Conservation (phyloP, 1,284 basidiomycete species). For the Rhodotorula sp. region DNA sequence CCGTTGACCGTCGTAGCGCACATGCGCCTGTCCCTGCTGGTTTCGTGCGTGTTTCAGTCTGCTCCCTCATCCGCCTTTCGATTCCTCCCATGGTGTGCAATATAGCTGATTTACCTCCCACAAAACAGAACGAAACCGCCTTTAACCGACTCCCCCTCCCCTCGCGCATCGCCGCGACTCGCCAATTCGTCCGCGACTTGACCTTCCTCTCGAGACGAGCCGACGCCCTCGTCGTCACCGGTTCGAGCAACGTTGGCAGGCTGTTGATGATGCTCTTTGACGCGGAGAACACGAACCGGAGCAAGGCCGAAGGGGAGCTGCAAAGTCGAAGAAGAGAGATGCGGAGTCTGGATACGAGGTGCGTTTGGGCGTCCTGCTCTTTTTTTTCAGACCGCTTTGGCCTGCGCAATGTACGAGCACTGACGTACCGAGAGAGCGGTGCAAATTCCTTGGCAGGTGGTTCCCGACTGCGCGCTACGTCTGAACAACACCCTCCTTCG, state of each 20-base stretch:
- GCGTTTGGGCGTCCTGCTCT: not conserved
- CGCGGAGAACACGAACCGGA: not conserved
- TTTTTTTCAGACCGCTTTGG: no score
- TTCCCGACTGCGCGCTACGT: conserved; percentile 37
- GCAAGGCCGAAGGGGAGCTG: conserved; percentile 4
- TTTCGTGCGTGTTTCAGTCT: not conserved
- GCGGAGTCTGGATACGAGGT: conserved; percentile 42
- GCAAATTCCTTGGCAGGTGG: conserved; percentile 16
- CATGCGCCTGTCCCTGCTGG: not conserved
- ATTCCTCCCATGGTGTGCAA: not conserved
- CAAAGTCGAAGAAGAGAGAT: conserved; percentile 13
- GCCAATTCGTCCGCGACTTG: conserved; percentile 42
- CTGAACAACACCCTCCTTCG: no score
- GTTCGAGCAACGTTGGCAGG: conserved; percentile 43
- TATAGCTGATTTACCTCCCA: not conserved
- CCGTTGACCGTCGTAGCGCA: not conserved
- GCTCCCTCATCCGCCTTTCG: not conserved
- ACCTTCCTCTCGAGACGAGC: conserved; percentile 30
- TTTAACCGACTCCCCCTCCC: conserved; percentile 40
- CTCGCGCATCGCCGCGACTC: conserved; percentile 24
- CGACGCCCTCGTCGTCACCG: conserved; percentile 43
- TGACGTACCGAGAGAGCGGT: not conserved
- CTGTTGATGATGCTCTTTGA: conserved; percentile 38
- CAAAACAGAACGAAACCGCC: conserved; percentile 32
- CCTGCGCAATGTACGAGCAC: not conserved